Conservation (phyloP, 352 stramenopile genomes). For the Phytophthora boehmeriae region DNA sequence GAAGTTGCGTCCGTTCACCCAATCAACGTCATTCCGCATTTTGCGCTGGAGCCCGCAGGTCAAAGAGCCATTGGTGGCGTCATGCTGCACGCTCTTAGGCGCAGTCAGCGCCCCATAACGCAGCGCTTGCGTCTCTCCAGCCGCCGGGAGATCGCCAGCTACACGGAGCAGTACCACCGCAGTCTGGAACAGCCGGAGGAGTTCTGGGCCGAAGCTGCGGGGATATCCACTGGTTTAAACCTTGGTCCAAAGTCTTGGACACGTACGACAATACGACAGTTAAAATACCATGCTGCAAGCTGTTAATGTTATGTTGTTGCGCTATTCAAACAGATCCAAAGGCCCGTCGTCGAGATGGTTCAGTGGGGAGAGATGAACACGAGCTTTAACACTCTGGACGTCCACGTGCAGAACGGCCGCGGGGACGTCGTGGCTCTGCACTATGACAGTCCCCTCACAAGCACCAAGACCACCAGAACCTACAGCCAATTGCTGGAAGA, state of each 20-base stretch:
- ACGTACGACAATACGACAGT: conserved; percentile 20
- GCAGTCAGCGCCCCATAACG: conserved; percentile 1
- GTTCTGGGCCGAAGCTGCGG: conserved; percentile 59
- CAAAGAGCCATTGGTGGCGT: too few species aligned
- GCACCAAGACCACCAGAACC: conserved; percentile 64
- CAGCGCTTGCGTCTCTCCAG: conserved; percentile 4
- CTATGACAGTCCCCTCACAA: conserved; percentile 68
- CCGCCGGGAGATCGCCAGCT: conserved; percentile 34
- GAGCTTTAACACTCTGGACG: conserved; percentile 71
- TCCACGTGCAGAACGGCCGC: conserved; percentile 59
- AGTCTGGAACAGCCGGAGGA: conserved; percentile 48
- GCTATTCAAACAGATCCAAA: conserved; percentile 34
- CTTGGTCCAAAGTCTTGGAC: conserved; percentile 49
- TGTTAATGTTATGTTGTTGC: too few species aligned
- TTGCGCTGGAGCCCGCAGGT: conserved; percentile 8
- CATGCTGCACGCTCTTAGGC: conserved; percentile 21
- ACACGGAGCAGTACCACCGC: conserved; percentile 46
- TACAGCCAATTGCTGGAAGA: conserved; percentile 79
- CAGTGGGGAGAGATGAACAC: conserved; percentile 69
- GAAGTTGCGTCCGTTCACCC: conserved; percentile 18
- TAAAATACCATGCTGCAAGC: too few species aligned
- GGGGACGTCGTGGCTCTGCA: conserved; percentile 58
- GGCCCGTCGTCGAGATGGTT: conserved; percentile 56
- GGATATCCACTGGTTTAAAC: conserved; percentile 62
- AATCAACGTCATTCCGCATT: conserved; percentile 26